Conservation (phyloP, 495 filamentous ascomycete species). For the Penicillium macrosclerotiorum region DNA sequence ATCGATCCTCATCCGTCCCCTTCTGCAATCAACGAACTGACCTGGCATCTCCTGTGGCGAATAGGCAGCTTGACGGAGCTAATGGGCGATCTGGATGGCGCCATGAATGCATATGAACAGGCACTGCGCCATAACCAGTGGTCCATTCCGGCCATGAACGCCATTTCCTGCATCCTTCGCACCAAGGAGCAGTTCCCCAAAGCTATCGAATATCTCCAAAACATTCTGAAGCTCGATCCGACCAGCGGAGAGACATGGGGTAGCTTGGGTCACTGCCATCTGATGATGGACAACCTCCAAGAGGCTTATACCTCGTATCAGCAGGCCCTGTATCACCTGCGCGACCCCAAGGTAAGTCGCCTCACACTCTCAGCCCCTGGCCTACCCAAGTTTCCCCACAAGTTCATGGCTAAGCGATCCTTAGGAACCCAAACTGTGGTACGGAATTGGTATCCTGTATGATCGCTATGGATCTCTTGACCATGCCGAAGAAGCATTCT, state of each 20-base stretch:
- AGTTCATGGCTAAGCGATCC: background rate
- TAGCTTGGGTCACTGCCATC: slow-evolving; percentile 89
- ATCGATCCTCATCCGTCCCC: background rate
- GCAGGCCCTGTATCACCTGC: slow-evolving; percentile 87
- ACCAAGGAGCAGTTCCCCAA: slow-evolving; percentile 92
- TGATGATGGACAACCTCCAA: slow-evolving; percentile 99
- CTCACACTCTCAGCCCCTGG: background rate
- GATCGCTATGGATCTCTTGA: slow-evolving; percentile 96
- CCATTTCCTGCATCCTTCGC: slow-evolving; percentile 85
- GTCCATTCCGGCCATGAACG: slow-evolving; percentile 91
- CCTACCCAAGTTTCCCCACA: no score
- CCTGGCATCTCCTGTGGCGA: background rate
- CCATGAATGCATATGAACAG: slow-evolving; percentile 82
- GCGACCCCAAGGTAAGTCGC: slow-evolving; percentile 81
- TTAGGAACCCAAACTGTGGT: slow-evolving; percentile 97
- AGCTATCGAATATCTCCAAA: slow-evolving; percentile 89
- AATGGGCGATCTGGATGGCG: slow-evolving; percentile 84
- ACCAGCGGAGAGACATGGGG: slow-evolving; percentile 96
- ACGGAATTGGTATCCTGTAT: slow-evolving; percentile 97
- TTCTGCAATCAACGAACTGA: slow-evolving; percentile 8
- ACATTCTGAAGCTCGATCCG: slow-evolving; percentile 83
- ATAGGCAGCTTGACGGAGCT: slow-evolving; percentile 82
- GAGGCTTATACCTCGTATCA: slow-evolving; percentile 98
- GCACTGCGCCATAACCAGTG: slow-evolving; percentile 83
- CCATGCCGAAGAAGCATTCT: slow-evolving; percentile 97